These are phyloP conservation scores for Alternaria metachromatica DNA, from an alignment of 2,329 filamentous ascomycete species.

Conservation along the genomic window DNA sequence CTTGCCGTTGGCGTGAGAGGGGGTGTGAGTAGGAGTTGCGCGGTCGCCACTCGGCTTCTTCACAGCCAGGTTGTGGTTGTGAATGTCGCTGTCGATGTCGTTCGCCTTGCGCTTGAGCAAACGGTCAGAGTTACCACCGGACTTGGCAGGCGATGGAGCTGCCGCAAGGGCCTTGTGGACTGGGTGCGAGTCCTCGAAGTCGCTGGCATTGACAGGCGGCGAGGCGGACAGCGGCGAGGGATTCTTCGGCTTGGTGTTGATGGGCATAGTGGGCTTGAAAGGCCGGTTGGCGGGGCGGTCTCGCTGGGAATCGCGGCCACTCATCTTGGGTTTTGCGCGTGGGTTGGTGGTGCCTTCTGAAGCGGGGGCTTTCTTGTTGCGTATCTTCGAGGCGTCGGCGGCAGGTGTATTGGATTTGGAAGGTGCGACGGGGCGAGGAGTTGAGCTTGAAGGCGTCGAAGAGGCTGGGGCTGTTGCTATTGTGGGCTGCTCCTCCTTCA, in stretches of 20 bases:
- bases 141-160: constrained; percentile 44
- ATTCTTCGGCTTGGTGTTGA: constrained; percentile 64
- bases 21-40: constrained; percentile 36
- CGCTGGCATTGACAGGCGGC: constrained; percentile 66
- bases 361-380: constrained; percentile 38
- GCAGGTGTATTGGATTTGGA: constrained; percentile 27
- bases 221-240: constrained; percentile 68
- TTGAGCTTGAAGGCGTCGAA: constrained; percentile 16
- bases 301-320: constrained; percentile 29
- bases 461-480: constrained; percentile 27
- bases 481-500: constrained; percentile 29
- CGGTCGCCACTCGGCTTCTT: constrained; percentile 45
- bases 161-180: constrained; percentile 48
- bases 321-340: constrained; percentile 41
- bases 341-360: constrained; percentile 29
- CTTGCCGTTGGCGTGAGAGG: constrained; percentile 38
- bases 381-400: constrained; percentile 33
- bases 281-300: constrained; percentile 27
- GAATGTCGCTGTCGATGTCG: constrained; percentile 46
- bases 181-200: constrained; percentile 57
- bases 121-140: constrained; percentile 41
- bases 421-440: constrained; percentile 27
- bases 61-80: constrained; percentile 42
- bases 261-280: constrained; percentile 39
- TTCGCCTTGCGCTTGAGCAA: constrained; percentile 52